Evolutionary conservation across 331 rosid genomes (phyloP).

Genomic region (Erythrophleum ivorense): DNA sequence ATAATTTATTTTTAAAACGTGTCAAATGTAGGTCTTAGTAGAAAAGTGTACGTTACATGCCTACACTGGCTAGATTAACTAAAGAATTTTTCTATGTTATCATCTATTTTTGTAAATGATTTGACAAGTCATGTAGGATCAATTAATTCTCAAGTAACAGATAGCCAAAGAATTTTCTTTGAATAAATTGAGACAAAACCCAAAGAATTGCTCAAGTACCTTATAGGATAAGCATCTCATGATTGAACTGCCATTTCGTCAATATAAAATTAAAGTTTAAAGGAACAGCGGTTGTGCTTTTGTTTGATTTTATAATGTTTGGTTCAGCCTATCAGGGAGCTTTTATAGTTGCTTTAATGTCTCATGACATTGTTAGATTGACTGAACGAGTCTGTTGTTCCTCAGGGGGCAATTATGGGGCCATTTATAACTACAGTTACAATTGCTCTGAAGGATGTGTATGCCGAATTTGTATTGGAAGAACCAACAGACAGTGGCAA

Average conservation of each 20-base stretch:
- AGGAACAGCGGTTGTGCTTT: not conserved
- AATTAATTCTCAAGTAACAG: conserved; percentile 1
- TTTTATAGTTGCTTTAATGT: not conserved
- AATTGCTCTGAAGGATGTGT: conserved; percentile 85
- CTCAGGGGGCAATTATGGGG: conserved; percentile 96
- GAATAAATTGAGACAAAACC: not conserved
- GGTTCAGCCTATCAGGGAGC: not conserved
- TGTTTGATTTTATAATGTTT: not conserved
- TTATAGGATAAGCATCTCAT: not conserved
- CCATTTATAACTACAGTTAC: conserved; percentile 91
- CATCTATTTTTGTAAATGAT: not conserved
- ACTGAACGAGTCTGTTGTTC: conserved; percentile 27
- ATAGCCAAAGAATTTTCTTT: not conserved
- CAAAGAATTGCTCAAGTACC: not conserved
- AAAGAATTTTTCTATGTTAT: not conserved
- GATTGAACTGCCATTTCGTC: not conserved
- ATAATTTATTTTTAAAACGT: not conserved
- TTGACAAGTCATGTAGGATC: not conserved
- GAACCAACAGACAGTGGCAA: conserved; percentile 53
- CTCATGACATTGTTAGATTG: conserved; percentile 5
- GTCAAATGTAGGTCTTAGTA: not conserved
- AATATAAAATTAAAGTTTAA: not conserved
- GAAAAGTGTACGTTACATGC: not conserved
- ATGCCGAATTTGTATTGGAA: conserved; percentile 81
- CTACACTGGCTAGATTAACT: not conserved